These are phyloP conservation scores for Parastagonospora avenae DNA, from an alignment of 2,329 filamentous ascomycete genomes.

Conservation along the genomic window DNA sequence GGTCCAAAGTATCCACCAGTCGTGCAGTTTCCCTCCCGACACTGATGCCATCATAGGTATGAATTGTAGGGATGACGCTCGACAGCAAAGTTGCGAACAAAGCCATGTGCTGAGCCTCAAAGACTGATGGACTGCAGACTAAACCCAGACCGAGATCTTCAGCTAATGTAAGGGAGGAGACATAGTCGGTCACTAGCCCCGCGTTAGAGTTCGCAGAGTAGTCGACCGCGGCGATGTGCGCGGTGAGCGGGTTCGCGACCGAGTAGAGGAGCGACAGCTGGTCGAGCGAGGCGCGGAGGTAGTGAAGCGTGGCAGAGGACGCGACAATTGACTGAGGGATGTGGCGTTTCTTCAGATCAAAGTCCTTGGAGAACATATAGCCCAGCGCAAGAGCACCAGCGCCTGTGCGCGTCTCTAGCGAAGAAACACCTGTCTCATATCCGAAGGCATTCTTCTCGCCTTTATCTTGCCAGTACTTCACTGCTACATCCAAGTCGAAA, in stretches of 20 bases:
- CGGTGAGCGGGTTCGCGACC: slow-evolving; percentile 89
- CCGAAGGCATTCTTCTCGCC: slow-evolving; percentile 81
- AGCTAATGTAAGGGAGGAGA: slow-evolving; percentile 75
- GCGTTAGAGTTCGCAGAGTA: slow-evolving; percentile 69
- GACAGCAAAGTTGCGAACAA: slow-evolving; percentile 84
- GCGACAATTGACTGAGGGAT: slow-evolving; percentile 91
- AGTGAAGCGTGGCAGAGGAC: slow-evolving; percentile 79
- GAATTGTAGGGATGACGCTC: slow-evolving; percentile 78
- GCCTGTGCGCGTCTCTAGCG: slow-evolving; percentile 85
- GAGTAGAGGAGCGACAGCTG: slow-evolving; percentile 91
- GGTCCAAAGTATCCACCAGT: slow-evolving; percentile 80
- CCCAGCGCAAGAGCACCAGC: slow-evolving; percentile 91
- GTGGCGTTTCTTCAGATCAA: slow-evolving; percentile 87
- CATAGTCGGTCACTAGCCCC: slow-evolving; percentile 86
- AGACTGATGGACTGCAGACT: slow-evolving; percentile 81
- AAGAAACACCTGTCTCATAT: slow-evolving; percentile 75
- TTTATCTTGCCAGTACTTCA: slow-evolving; percentile 74
- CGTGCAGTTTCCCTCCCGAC: slow-evolving; percentile 82
- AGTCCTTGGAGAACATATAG: slow-evolving; percentile 97
- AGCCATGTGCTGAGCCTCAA: slow-evolving; percentile 94
- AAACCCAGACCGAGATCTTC: slow-evolving; percentile 91
- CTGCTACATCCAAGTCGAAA: slow-evolving; percentile 86
- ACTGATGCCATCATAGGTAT: slow-evolving; percentile 86
- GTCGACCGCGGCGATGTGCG: slow-evolving; percentile 89
- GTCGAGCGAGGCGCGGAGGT: slow-evolving; percentile 82